A percentile compares a stretch with the other conserved stretches of the same genome.
phyloP scores from a whole-genome alignment of 2,329 filamentous ascomycete species.

The Epichloe sylvatica region DNA sequence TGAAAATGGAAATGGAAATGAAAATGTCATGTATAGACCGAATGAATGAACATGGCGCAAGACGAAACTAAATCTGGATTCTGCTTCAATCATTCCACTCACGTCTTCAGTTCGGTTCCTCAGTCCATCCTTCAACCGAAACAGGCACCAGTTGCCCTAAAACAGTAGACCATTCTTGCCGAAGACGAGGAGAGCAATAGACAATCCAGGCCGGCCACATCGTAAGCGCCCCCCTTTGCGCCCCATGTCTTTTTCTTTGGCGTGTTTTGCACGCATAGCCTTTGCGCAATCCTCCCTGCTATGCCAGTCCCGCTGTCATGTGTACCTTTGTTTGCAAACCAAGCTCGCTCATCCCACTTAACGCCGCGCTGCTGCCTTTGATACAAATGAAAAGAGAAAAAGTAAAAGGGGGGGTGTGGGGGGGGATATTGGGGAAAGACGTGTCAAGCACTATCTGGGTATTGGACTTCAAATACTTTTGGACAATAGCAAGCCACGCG shows the following conservation, averaged over 20 bases:
- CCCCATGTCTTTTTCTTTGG: too few species aligned
- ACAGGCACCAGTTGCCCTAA: neutral
- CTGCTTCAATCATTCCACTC: neutral
- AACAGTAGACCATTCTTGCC: too few species aligned
- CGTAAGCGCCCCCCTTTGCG: neutral
- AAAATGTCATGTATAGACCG: neutral
- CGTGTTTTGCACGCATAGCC: too few species aligned
- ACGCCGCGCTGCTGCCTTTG: slow-evolving; percentile 13
- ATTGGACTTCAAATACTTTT: neutral
- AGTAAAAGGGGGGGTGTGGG: neutral
- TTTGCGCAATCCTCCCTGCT: neutral
- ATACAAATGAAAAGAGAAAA: slow-evolving; percentile 5
- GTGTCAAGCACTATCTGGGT: too few species aligned
- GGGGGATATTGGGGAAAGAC: neutral
- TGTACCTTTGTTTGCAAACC: neutral
- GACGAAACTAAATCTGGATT: neutral
- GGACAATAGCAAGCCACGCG: too few species aligned
- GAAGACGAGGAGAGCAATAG: neutral
- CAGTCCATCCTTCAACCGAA: neutral
- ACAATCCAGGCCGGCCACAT: neutral
- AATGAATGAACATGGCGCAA: neutral
- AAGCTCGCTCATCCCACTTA: slow-evolving; percentile 1
- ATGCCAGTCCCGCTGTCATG: neutral
- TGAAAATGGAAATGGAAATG: too few species aligned
- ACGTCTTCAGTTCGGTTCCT: neutral